Percentiles rank a stretch among this genome's conserved stretches.
Evolutionary conservation across 1,284 basidiomycete species (phyloP).

Genomic region (Leccinum insolens): DNA sequence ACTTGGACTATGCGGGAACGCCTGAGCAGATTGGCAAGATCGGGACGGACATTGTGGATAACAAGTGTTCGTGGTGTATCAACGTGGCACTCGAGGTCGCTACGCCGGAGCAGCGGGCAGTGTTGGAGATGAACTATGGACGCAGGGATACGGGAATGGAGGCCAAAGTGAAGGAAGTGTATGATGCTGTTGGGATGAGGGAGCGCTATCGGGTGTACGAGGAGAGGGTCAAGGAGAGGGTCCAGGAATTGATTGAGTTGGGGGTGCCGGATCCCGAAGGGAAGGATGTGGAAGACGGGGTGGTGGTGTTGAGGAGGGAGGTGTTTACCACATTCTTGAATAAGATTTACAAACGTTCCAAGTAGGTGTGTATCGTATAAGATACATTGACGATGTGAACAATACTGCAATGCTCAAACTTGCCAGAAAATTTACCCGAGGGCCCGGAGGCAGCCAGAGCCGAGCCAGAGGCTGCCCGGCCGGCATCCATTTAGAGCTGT

Average conservation of each 20-base stretch:
- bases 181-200: constrained; percentile 63
- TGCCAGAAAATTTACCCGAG: too few relatives aligned
- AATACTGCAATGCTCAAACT: too few relatives aligned
- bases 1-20: constrained; percentile 89
- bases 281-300: constrained; percentile 31
- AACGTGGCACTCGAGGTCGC: constrained; percentile 85
- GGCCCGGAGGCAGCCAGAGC: too few relatives aligned
- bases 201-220: constrained; percentile 69
- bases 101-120: constrained; percentile 54
- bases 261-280: constrained; percentile 51
- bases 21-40: constrained; percentile 96
- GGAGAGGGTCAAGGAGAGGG: constrained; percentile 58
- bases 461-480: too few relatives aligned
- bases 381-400: neutral
- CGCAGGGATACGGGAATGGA: constrained; percentile 68
- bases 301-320: constrained; percentile 48
- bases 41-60: constrained; percentile 97
- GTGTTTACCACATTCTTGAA: constrained; percentile 34
- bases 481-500: too few relatives aligned
- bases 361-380: neutral
- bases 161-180: constrained; percentile 69
- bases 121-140: constrained; percentile 86
- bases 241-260: constrained; percentile 59
- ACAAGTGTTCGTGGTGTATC: constrained; percentile 98
- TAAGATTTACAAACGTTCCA: constrained; percentile 21